Base-by-base conservation (phyloP, 352 stramenopile genomes). In the Phytophthora macrochlamydospora region DNA sequence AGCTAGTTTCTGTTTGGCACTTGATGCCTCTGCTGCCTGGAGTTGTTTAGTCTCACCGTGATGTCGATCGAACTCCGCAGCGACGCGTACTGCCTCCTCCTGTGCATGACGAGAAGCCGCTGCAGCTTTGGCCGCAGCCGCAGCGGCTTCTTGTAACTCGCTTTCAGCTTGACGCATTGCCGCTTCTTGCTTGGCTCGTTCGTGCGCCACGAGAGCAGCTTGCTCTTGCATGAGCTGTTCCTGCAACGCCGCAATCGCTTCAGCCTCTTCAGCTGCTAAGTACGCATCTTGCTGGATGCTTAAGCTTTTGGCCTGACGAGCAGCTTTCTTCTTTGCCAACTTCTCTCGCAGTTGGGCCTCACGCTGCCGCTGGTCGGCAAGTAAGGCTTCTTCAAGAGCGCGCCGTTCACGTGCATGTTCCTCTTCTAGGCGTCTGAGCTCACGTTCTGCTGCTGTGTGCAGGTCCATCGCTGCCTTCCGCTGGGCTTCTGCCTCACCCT, bases 1-100 rank as follows among this genome's bases (percentile, higher is more conserved):
- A 51, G 86, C 85, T 9, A 93, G 75, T 62, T 92, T 92, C 14
- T 71, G 62, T 60, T 89, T 92, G 24, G 90, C 83, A 0, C 69
- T 63, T 38, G 57, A 48, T 7, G 77, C 56, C 24, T 90, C 79
- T 2, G 51, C 74, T 44, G 76, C 53, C 38, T 87, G 59, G 40
- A 70, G 67, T 40, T 83, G 68, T 30, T 65, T 71, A 1, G 79
- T 57, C 56, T 88, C 78, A 8, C 68, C 64, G 40, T 70, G 85
- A 43, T 83, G 86, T 28, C 74, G 60, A 3, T 86, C 69, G 40
- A 89, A 92, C 7, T 93, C 85, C 2, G 59, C 73, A 29, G 81
- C 69, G 1, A 92, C 59, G 18, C 85, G 76, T 42, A 77, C 71
- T 8, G 89, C 71, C 61, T 93, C 85, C 11, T 29, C 81, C 73